Evolutionary conservation across 495 filamentous ascomycete species (phyloP).

Genomic region (Entonaema liquescens): DNA sequence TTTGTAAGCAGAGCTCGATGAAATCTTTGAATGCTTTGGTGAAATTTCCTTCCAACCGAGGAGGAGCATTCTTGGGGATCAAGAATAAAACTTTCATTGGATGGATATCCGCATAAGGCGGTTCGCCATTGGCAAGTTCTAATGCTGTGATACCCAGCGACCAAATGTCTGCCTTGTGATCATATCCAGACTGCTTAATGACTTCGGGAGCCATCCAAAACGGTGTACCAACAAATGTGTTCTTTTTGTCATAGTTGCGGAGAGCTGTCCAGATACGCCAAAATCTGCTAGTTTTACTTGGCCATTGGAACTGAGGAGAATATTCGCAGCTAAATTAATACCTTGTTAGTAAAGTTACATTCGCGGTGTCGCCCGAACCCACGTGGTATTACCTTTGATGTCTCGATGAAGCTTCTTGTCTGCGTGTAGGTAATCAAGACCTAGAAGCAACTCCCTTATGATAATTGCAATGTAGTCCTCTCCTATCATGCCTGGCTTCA

Average conservation of each 20-base stretch:
- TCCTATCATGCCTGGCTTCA: conserved; percentile 90
- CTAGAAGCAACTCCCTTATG: conserved; percentile 84
- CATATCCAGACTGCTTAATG: conserved; percentile 97
- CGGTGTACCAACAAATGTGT: conserved; percentile 97
- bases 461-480: conserved; percentile 97
- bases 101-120: conserved; percentile 95
- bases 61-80: conserved; percentile 94
- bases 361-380: neutral
- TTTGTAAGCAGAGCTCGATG: conserved; percentile 83
- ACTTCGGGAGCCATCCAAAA: conserved; percentile 99
- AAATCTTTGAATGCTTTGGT: conserved; percentile 94
- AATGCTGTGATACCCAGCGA: conserved; percentile 97
- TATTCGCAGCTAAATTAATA: conserved; percentile 77
- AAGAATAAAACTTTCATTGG: conserved; percentile 99
- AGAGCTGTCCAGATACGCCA: conserved; percentile 95
- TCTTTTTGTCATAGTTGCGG: conserved; percentile 99
- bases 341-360: conserved; percentile 15
- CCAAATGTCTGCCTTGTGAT: conserved; percentile 99
- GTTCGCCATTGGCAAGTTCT: conserved; percentile 91
- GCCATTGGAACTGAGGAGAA: conserved; percentile 84
- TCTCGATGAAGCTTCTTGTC: conserved; percentile 97
- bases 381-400: conserved; percentile 77
- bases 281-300: conserved; percentile 98
- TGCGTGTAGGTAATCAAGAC: conserved; percentile 89
- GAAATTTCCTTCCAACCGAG: conserved; percentile 83